These are phyloP conservation scores for Bonnemaisonia californica DNA, from an alignment of 31 red algal species.

Conservation along the genomic window DNA sequence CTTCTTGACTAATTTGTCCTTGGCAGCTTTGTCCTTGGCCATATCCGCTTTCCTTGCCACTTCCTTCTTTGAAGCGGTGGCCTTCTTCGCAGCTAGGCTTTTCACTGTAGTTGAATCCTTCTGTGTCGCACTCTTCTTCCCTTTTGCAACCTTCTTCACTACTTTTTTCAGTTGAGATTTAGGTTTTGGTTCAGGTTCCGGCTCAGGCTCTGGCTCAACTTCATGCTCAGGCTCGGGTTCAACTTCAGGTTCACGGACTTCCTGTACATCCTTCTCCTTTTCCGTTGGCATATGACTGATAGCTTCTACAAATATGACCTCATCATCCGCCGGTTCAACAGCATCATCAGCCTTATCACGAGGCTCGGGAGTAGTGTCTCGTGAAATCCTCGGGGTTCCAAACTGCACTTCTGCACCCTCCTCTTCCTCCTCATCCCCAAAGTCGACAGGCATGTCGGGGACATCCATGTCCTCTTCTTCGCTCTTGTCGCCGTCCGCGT, in stretches of 20 bases:
- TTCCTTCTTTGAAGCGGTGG: constrained; percentile 4
- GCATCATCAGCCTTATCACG: constrained; percentile 20
- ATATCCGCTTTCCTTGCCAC: constrained; percentile 1
- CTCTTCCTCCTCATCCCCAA: constrained; percentile 61
- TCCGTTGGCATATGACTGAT: background rate
- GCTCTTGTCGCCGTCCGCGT: constrained; percentile 36
- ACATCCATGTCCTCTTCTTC: constrained; percentile 37
- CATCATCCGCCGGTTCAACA: constrained; percentile 46
- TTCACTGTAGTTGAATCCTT: too few relatives aligned
- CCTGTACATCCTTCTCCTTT: background rate
- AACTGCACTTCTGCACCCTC: background rate
- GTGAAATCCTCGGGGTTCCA: background rate
- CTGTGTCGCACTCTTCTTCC: background rate
- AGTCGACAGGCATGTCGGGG: background rate
- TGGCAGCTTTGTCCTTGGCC: background rate
- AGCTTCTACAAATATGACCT: background rate
- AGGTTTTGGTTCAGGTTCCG: too few relatives aligned
- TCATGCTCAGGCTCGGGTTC: too few relatives aligned
- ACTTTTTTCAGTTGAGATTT: background rate
- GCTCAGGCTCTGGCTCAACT: too few relatives aligned
- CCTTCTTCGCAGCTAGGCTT: background rate
- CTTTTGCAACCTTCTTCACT: background rate
- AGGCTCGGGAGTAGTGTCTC: background rate
- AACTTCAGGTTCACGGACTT: background rate
- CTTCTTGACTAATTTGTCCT: constrained; percentile 12